Evolutionary conservation across 1,284 basidiomycete genomes (phyloP), one percentile per base, ranked within the genome.

Genomic region (Athelia sp.): DNA sequence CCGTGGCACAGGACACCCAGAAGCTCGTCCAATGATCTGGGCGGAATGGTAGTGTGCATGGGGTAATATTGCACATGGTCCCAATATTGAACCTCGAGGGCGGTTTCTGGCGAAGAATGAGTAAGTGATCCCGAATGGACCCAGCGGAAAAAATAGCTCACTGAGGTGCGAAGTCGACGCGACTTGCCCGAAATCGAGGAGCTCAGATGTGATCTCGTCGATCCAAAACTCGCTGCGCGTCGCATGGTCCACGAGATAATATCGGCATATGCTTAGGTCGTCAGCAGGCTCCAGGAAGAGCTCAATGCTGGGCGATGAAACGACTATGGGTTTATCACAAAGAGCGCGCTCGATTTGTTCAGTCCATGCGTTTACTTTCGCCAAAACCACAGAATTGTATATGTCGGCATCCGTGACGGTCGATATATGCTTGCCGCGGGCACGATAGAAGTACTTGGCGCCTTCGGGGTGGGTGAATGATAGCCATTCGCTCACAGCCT

Each of bases 31-130:
- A 44, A 10, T 29, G 26, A 29, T 29, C 6, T 10, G 59, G 19
- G 81, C 57, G 1, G 65, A 60, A 31, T 65, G 55, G 17, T 67
- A 51, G 57, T 83, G n/a, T n/a, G 78, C 68, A 75, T 75, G 0
- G 77, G 78, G 56, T 81, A 82, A 52, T 68, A 73, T 52, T 82
- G 80, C 13, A 81, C 62, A 50, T 84, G 81, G 1, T 56, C 56
- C 82, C 82, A 84, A 50, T 79, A 84, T 11, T 78, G 60, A 29
- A 71, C 68, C 38, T 78, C 68, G 15, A 81, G 54, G 6, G 66
- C 64, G 19, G 66, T 53, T 50, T 67, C 81, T 82, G 46, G 24
- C n/a, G n/a, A n/a, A 43, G 24, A 18, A 32, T 3, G n/a, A n/a
- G n/a, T n/a, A n/a, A n/a, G n/a, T n/a, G n/a, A n/a, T n/a, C n/a